A percentile compares a stretch with the other conserved stretches of the same genome.
Conservation (phyloP, 2,329 filamentous ascomycete genomes). For the Didymella glomerata region DNA sequence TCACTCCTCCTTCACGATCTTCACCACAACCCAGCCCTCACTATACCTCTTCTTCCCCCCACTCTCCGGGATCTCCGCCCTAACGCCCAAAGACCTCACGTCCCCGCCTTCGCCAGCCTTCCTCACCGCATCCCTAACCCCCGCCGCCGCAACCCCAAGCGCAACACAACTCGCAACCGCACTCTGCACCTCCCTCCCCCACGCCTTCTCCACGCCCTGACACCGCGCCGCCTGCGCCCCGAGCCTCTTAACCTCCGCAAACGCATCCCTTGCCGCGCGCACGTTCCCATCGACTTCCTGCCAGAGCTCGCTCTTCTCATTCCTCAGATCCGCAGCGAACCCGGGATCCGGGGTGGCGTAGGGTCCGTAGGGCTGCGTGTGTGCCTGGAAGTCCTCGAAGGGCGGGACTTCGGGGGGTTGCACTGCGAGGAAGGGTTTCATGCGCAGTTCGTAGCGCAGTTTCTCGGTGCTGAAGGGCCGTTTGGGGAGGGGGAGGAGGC, state of each 20-base stretch:
- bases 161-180: slow-evolving; percentile 45
- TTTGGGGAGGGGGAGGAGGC: slow-evolving; percentile 59
- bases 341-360: slow-evolving; percentile 26
- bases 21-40: slow-evolving; percentile 58
- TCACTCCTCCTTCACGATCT: slow-evolving; percentile 37
- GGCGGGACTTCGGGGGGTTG: slow-evolving; percentile 72
- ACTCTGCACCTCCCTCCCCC: slow-evolving; percentile 48
- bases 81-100: slow-evolving; percentile 30
- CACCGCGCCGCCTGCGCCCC: slow-evolving; percentile 45
- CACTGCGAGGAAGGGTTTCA: slow-evolving; percentile 81
- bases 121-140: slow-evolving; percentile 31
- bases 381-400: slow-evolving; percentile 66
- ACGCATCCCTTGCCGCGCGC: slow-evolving; percentile 46
- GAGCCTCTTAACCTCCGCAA: slow-evolving; percentile 50
- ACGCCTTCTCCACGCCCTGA: slow-evolving; percentile 50
- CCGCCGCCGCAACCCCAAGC: slow-evolving; percentile 42
- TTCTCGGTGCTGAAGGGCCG: slow-evolving; percentile 73
- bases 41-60: slow-evolving; percentile 53
- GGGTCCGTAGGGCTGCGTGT: slow-evolving; percentile 44
- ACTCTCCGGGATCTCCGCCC: slow-evolving; percentile 48
- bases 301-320: slow-evolving; percentile 32
- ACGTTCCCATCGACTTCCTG: slow-evolving; percentile 40
- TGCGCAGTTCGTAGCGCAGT: slow-evolving; percentile 81
- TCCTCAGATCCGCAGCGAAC: slow-evolving; percentile 17
- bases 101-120: neutral